phyloP scores from a whole-genome alignment of 805 yeast genomes.

The Metschnikowia aberdeeniae region DNA sequence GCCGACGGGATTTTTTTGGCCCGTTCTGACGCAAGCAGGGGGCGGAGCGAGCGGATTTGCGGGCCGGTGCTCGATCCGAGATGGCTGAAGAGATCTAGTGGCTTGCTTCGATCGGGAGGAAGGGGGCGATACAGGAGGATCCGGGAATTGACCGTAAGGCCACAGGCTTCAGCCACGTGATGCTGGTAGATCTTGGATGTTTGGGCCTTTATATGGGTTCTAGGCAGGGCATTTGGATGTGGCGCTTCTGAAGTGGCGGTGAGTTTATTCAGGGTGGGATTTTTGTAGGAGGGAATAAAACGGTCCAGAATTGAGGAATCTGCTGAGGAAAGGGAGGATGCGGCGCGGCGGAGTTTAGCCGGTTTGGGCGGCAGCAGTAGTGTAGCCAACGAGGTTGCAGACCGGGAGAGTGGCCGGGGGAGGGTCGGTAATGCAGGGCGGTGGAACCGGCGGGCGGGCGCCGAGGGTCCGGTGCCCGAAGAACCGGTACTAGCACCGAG shows the following conservation, averaged over 20 bases:
- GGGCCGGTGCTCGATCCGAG: constrained; percentile 17
- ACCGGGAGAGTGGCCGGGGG: constrained; percentile 14
- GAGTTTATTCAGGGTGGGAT: constrained; percentile 37
- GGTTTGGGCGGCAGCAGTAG: constrained; percentile 18
- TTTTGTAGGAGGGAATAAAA: constrained; percentile 42
- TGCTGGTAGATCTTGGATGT: constrained; percentile 60
- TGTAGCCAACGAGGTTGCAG: constrained; percentile 6
- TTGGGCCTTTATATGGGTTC: constrained; percentile 52
- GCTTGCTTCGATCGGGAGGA: constrained; percentile 61
- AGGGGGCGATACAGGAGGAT: constrained; percentile 83
- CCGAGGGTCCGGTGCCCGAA: constrained; percentile 10
- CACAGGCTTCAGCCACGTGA: constrained; percentile 93
- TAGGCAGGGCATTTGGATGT: constrained; percentile 47
- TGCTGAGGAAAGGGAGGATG: constrained; percentile 13
- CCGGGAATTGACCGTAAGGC: constrained; percentile 75
- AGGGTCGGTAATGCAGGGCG: constrained; percentile 15
- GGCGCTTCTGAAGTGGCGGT: constrained; percentile 30
- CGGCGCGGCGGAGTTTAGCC: constrained; percentile 16
- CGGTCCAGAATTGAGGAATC: constrained; percentile 27
- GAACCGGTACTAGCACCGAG: constrained; percentile 12
- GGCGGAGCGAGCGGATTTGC: constrained; percentile 29
- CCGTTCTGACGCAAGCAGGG: constrained; percentile 57
- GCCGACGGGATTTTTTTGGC: constrained; percentile 77
- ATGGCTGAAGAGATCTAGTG: constrained; percentile 30
- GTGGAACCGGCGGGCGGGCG: constrained; percentile 9